Conservation (phyloP, 2,329 filamentous ascomycete species). For the Diplodia corticola region DNA sequence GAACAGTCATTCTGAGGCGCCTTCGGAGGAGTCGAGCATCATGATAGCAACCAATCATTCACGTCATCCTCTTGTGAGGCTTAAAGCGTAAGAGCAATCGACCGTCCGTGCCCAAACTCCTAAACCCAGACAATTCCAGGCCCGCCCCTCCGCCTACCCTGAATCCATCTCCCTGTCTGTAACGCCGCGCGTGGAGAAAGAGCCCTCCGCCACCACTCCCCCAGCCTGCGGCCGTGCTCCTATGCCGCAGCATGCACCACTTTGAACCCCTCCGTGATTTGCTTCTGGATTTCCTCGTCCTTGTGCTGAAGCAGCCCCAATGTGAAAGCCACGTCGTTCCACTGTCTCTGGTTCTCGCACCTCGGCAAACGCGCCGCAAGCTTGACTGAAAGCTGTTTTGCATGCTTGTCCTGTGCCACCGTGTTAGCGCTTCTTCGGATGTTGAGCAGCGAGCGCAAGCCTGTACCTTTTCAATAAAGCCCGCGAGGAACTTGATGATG, state of each 20-base stretch:
- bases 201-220: no score
- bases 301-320: slow-evolving; percentile 88
- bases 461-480: slow-evolving; percentile 92
- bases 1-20: not conserved
- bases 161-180: not conserved
- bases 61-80: not conserved
- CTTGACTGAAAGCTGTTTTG: slow-evolving; percentile 90
- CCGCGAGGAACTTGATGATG: slow-evolving; percentile 88
- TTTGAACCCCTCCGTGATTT: slow-evolving; percentile 71
- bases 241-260: slow-evolving; percentile 41
- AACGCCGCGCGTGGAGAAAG: not conserved
- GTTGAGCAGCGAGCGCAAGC: no score
- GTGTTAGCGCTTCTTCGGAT: slow-evolving; percentile 26
- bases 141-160: not conserved
- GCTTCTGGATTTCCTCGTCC: slow-evolving; percentile 82
- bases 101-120: slow-evolving; percentile 1
- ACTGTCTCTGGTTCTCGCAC: slow-evolving; percentile 91
- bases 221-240: not conserved
- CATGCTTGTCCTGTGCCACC: slow-evolving; percentile 79
- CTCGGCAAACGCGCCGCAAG: slow-evolving; percentile 80
- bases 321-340: slow-evolving; percentile 96
- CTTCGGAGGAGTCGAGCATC: not conserved
- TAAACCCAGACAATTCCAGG: not conserved
- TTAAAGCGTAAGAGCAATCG: not conserved
- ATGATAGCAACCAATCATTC: not conserved